Evolutionary conservation across 371 early-diverging fungal species (phyloP).

Genomic region (Chytridium lagenaria): DNA sequence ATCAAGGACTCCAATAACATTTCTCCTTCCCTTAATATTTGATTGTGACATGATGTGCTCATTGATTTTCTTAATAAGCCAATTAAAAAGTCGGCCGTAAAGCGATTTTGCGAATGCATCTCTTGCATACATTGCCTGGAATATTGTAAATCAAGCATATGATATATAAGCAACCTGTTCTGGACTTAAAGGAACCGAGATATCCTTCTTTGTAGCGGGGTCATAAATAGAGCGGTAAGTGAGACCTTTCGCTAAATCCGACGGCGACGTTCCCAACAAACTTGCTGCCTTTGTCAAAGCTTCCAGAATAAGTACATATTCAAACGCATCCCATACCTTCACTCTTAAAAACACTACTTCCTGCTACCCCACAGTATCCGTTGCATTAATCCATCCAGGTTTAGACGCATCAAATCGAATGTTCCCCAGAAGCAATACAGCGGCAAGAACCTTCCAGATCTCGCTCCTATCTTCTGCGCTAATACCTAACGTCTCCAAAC

Average conservation of each 20-base stretch:
- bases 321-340: not conserved
- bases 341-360: not conserved
- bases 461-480: not conserved
- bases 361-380: slow-evolving; percentile 14
- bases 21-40: not conserved
- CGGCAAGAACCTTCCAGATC: not conserved
- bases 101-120: slow-evolving; percentile 95
- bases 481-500: slow-evolving; percentile 3
- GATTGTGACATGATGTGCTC: not conserved
- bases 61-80: slow-evolving; percentile 19
- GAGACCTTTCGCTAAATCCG: slow-evolving; percentile 26
- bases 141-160: not conserved
- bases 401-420: not conserved
- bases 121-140: slow-evolving; percentile 78
- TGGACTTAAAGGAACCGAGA: slow-evolving; percentile 35
- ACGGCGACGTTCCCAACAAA: slow-evolving; percentile 26
- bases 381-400: not conserved
- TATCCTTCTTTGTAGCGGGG: slow-evolving; percentile 30
- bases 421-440: not conserved
- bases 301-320: too few species aligned
- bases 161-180: slow-evolving; percentile 20
- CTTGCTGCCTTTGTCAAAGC: not conserved
- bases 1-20: slow-evolving; percentile 62
- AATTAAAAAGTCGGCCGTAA: slow-evolving; percentile 53
- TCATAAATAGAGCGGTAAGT: slow-evolving; percentile 36